Percentiles rank a stretch among this genome's conserved stretches.
These are phyloP conservation scores for Austroboletus rostrupii DNA, from an alignment of 1,284 basidiomycete genomes.

Conservation along the genomic window DNA sequence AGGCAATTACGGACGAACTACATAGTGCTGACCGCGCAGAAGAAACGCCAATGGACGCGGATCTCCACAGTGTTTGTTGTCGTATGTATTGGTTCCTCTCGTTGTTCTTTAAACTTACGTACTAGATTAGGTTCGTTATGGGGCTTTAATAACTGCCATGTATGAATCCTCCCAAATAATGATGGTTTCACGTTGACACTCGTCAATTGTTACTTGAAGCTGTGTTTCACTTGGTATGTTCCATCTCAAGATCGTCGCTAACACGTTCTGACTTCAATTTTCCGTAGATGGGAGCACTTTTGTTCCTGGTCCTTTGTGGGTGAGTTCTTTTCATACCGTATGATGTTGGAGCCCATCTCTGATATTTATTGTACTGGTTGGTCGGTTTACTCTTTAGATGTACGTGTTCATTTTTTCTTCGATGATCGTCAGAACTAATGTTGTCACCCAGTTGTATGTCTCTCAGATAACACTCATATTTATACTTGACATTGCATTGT, in stretches of 20 bases:
- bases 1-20: fast-evolving
- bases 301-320: constrained; percentile 6
- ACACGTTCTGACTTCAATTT: background rate
- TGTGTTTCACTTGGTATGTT: background rate
- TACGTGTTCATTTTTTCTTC: background rate
- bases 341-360: background rate
- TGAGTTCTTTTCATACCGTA: background rate
- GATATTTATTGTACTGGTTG: background rate
- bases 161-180: background rate
- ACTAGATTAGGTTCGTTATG: constrained; percentile 7
- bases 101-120: background rate
- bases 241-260: background rate
- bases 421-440: background rate
- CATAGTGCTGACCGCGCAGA: background rate
- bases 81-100: background rate
- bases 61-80: constrained; percentile 6
- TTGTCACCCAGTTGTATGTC: background rate
- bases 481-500: background rate
- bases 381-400: background rate
- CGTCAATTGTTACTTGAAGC: background rate
- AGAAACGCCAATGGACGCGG: constrained; percentile 7
- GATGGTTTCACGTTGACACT: background rate
- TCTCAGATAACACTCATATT: background rate
- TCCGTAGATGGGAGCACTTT: constrained; percentile 3
- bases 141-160: constrained; percentile 1